Base-by-base conservation (phyloP, 148 eudicot genomes). In the Persicaria tinctoria region DNA sequence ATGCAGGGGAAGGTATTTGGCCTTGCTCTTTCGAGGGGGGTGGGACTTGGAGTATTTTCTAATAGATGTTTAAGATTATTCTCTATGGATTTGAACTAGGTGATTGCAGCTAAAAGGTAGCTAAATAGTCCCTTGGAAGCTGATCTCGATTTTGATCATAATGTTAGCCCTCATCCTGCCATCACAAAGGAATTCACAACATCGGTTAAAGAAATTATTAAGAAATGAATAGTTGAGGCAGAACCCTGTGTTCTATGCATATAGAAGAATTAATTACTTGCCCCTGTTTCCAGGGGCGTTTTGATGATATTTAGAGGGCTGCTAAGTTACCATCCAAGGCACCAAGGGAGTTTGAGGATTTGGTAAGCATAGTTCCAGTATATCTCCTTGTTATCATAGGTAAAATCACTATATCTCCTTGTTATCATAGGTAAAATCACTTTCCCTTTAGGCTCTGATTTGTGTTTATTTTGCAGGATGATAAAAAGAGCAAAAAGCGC, bases 51-150 rank as follows among this genome's bases (percentile, higher is more conserved):
- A 46, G 51, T 78, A 10, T 20, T 68, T 5, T 55, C 70, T 8
- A 47, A 49, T 16, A 64, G 6, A 48, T 8, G 55, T 38, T 6
- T 64, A 53, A 13, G 9, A 17, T 75, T 32, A 53, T 63, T 77
- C 17, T 62, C 5, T 69, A 46, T 80, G 17, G 62, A 10, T 84
- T 46, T 71, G 68, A 72, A 50, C 14, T 78, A 95, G 98, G 91
- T 95, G 18, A 85, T 86, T 63, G 98, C 97, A 68, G 81, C 93
- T 50, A 90, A 87, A 84, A 92, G 98, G 82, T 96, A 97, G 27
- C 87, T 85, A 80, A 89, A 95, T 73, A 95, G 98, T 89, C 97
- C 97, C 27, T 81, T 95, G 81, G 93, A 92, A 84, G 96, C 88
- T 76, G 94, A 92, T 80, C 83, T 95, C 27, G 97, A 95, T 83